Base-by-base conservation (phyloP, 805 yeast genomes). In the Torulaspora delbrueckii region DNA sequence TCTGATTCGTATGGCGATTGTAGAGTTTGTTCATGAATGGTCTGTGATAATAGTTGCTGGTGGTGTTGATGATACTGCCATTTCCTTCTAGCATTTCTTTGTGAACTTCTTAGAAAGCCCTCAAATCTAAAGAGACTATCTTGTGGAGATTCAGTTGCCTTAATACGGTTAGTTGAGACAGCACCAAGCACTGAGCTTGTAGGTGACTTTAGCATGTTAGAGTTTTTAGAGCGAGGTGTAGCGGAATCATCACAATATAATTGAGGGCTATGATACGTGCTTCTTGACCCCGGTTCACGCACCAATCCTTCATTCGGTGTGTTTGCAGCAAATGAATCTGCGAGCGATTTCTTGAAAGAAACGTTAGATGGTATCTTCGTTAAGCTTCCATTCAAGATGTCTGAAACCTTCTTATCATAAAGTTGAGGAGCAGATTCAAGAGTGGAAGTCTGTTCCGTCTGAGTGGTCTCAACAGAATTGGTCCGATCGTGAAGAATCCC, bases 341-440 rank as follows among this genome's bases (percentile, higher is more conserved):
- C 89, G 53, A 86, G 71, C 24, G 84, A 76, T 16, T 83, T 81
- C 59, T 82, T 82, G 72, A 87, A 87, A 2, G 95, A 85, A 0
- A 86, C 74, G 40, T 82, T 82, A 0, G 95, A 84, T 13, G 84
- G 81, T 0, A 87, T 79, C 46, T 88, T 68, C 2, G 87, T 86
- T 59, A 85, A 70, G 51, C 88, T 82, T 52, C 83, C 70, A 58
- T 83, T 84, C 59, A 85, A 69, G 39, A 85, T 82, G n/a, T 79
- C 76, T 24, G 87, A 79, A 1, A 84, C 93, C 61, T 84, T 84
- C 62, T 82, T 83, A 59, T 85, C 95, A 58, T 85, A 85, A 0
- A 85, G 75, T 56, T 81, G 85, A 0, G 93, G 90, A 1, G 83
- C 89, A 2, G 84, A 78, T 51, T 83, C 89, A 51, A 74, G 72